phyloP scores from a whole-genome alignment of 148 eudicot genomes.

The Simmondsia chinensis region DNA sequence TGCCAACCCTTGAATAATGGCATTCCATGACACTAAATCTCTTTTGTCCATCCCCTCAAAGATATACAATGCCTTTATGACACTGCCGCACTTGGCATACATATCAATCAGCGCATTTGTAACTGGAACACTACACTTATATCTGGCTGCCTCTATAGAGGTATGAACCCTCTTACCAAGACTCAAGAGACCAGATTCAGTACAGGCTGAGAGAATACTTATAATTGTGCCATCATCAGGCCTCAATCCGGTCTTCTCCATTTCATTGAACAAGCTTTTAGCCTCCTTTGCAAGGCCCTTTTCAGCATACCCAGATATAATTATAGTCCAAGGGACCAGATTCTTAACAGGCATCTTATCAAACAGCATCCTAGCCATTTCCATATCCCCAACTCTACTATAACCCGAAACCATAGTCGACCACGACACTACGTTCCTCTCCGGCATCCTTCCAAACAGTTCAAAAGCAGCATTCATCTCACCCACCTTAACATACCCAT shows the following conservation, averaged over 20 bases:
- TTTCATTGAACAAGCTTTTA: constrained; percentile 36
- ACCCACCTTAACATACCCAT: constrained; percentile 64
- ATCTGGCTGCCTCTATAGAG: constrained; percentile 28
- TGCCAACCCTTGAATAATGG: constrained; percentile 74
- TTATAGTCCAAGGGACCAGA: constrained; percentile 80
- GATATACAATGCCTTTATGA: constrained; percentile 37
- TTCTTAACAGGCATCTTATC: constrained; percentile 80
- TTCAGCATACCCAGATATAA: constrained; percentile 71
- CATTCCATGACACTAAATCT: constrained; percentile 87
- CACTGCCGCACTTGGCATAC: constrained; percentile 79
- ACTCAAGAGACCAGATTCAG: constrained; percentile 68
- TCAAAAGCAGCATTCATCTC: constrained; percentile 48
- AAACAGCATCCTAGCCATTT: constrained; percentile 67
- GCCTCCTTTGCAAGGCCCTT: constrained; percentile 78
- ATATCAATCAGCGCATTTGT: constrained; percentile 72
- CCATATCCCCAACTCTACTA: constrained; percentile 61
- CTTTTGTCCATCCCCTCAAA: constrained; percentile 45
- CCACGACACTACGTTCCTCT: constrained; percentile 84
- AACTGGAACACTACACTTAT: constrained; percentile 33
- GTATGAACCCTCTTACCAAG: constrained; percentile 61
- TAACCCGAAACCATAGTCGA: constrained; percentile 77
- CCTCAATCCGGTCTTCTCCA: constrained; percentile 42
- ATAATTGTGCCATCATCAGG: constrained; percentile 57
- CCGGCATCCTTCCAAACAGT: constrained; percentile 49
- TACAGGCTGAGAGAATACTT: constrained; percentile 71